phyloP scores from a whole-genome alignment of 257 asterid genomes.

The Voacanga thouarsii region DNA sequence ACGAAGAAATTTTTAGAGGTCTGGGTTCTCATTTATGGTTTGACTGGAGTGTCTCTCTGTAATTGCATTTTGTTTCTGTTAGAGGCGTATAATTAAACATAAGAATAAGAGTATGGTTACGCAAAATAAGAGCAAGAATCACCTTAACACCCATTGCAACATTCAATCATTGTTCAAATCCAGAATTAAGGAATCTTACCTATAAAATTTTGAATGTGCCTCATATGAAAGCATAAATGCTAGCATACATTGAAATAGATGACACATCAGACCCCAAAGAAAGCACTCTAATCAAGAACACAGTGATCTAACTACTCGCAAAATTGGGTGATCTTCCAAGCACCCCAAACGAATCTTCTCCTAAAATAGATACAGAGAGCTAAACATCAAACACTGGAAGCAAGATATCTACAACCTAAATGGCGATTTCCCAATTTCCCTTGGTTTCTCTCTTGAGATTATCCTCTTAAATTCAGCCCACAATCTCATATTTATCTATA shows the following conservation, averaged over 20 bases:
- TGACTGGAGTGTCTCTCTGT: not conserved
- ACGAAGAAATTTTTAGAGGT: not conserved
- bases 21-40: not conserved
- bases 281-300: not conserved
- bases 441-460: conserved; percentile 1
- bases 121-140: not conserved
- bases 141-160: not conserved
- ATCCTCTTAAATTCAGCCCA: not conserved
- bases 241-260: not conserved
- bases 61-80: no score
- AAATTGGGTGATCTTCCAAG: not conserved
- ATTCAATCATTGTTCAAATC: not conserved
- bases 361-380: not conserved
- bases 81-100: no score
- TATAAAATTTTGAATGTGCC: not conserved
- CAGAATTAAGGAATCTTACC: not conserved
- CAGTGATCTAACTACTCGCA: not conserved
- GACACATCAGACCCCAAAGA: not conserved
- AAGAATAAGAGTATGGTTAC: no score
- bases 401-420: not conserved
- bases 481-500: not conserved
- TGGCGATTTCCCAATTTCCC: not conserved
- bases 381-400: not conserved
- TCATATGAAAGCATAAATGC: not conserved
- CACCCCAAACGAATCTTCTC: not conserved